phyloP scores from a whole-genome alignment of 2,329 filamentous ascomycete genomes.

The Xylaria sp. region DNA sequence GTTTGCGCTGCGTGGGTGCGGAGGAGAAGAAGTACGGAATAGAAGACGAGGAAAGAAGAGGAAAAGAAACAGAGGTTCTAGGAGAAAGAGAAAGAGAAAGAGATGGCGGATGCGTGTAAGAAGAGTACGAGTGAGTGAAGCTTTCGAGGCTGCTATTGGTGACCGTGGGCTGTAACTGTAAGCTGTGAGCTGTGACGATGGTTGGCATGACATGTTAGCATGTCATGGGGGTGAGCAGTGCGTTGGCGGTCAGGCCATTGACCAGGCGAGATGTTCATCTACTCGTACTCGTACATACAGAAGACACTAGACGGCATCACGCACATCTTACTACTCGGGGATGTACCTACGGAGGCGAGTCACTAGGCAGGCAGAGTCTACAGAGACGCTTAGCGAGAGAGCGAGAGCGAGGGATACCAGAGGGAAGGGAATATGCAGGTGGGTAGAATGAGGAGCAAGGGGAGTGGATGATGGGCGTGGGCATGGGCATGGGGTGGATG shows the following conservation, averaged over 20 bases:
- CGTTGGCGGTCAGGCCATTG: conserved; percentile 18
- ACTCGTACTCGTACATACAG: not conserved
- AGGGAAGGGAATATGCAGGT: not conserved
- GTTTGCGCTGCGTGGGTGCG: not conserved
- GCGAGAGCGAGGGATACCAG: not conserved
- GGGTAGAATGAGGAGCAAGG: not conserved
- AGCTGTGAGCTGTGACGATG: conserved; percentile 14
- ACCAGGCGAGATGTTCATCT: not conserved
- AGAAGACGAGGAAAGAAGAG: conserved; percentile 2
- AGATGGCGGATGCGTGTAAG: conserved; percentile 2
- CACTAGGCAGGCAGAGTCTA: not conserved
- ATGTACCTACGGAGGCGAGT: too few relatives aligned
- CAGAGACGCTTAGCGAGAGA: not conserved
- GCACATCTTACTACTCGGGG: not conserved
- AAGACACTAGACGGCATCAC: too few relatives aligned
- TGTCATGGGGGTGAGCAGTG: conserved; percentile 17
- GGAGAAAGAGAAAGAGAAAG: conserved; percentile 1
- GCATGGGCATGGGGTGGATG: not conserved
- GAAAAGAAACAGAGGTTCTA: conserved; percentile 10
- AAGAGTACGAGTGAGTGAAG: conserved; percentile 23
- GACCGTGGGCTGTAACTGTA: too few relatives aligned
- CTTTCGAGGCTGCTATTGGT: conserved; percentile 18
- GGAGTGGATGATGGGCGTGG: not conserved
- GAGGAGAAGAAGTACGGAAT: not conserved
- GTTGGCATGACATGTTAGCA: conserved; percentile 3